Evolutionary conservation across 805 yeast species (phyloP).

Genomic region (Lipomyces sp.): DNA sequence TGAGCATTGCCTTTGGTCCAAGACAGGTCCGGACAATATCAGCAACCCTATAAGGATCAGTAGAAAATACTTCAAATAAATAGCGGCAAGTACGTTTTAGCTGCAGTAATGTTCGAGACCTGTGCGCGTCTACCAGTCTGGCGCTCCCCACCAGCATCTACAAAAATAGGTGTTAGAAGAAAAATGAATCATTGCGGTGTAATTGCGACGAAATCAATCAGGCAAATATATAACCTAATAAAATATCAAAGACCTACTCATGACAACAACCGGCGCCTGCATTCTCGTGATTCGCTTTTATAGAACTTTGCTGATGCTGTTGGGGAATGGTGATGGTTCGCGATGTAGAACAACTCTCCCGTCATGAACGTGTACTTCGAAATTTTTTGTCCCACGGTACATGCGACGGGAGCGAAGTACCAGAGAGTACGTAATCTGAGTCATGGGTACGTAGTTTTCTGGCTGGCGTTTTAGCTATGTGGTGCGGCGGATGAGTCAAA

Average conservation of each 20-base stretch:
- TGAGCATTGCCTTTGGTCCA: conserved; percentile 99
- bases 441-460: background rate
- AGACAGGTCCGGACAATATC: conserved; percentile 97
- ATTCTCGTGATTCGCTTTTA: conserved; percentile 44
- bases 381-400: conserved; percentile 7
- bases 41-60: conserved; percentile 58
- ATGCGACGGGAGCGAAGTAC: too few species aligned
- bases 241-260: conserved; percentile 52
- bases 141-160: conserved; percentile 64
- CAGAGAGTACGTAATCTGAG: background rate
- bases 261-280: conserved; percentile 85
- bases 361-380: conserved; percentile 5
- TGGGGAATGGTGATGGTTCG: background rate
- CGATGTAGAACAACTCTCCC: background rate
- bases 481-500: background rate
- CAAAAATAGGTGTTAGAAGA: background rate
- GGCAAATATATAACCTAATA: background rate
- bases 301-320: background rate
- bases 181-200: background rate
- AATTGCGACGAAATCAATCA: background rate
- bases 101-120: conserved; percentile 95
- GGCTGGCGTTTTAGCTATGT: background rate
- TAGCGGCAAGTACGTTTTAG: conserved; percentile 68
- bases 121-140: conserved; percentile 98
- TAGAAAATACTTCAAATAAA: background rate